Base-by-base conservation (phyloP, 768 basidiomycete genomes). In the Baorangia bicolor region DNA sequence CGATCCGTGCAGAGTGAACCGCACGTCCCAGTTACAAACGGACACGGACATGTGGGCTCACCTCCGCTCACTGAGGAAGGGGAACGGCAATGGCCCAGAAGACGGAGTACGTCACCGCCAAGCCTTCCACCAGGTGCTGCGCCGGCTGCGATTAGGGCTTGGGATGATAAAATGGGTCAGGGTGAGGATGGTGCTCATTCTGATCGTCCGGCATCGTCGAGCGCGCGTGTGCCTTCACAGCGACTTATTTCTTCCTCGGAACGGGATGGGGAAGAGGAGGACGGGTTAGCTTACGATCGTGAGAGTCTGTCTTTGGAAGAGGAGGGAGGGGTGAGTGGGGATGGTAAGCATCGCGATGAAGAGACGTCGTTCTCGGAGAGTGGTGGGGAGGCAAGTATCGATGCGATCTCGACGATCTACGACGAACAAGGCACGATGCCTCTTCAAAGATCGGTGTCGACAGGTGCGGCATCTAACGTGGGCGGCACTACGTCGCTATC, bases 91-190 rank as follows among this genome's bases (percentile, higher is more conserved):
- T 44, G 56, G 27, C 42, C 55, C 6, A 70, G 70, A 64, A 70
- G 62, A 52, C 65, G 68, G 34, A 66, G 65, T 73, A 74, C 57
- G 11, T 73, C 73, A 11, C 76, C 75, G 6, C 69, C 68, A n/a
- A 74, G 63, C 12, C 77, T 76, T 16, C 77, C 81, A 5, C 74
- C 75, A 12, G 78, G 77, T 30, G 77, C 78, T 16, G 77, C 75
- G 27, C 71, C 73, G 60, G 60, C 73, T 47, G 59, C 54, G 61
- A 73, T 58, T 69, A 75, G 69, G 56, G 69, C 69, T 44, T 74
- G 73, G 58, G 73, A 73, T 57, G 70, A 70, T 51, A 69, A 67
- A 68, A 56, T 69, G 55, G 70, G 65, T 50, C 69, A 68, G 60
- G 64, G 68, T 65, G 68, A 66, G 63, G 60, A 66, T 56, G 62